Base-by-base conservation (phyloP, 2,329 filamentous ascomycete genomes). In the Fusarium xyrophilum region DNA sequence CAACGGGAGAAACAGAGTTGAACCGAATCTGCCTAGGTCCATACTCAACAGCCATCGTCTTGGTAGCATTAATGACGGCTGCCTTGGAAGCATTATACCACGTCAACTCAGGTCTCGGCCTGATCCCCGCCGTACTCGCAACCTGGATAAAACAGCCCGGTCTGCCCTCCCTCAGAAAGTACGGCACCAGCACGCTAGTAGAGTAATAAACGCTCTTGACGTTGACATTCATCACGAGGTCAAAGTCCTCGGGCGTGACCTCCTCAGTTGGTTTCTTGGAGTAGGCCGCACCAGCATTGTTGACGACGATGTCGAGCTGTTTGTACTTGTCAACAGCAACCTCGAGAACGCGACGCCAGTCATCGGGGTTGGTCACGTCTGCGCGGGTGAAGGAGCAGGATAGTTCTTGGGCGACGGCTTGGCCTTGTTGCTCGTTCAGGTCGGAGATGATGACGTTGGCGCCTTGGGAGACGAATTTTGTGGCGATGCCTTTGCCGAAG, bases 71-170 rank as follows among this genome's bases (percentile, higher is more conserved):
- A 68, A 86, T 85, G 15, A 90, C 85, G 1, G 89, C 89, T 1
- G 86, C 89, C 75, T 92, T 92, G 36, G 85, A 87, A 1, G 89
- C 87, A 73, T 91, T 91, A 73, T 91, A 91, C 89, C 89, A 91
- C 1, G 89, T 88, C 56, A 91, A 74, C 0, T 87, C 85, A 0
- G 87, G 86, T 21, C 89, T 80, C 0, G 89, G 89, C 28, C 90
- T 40, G 15, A 48, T 68, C 0, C 74, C 88, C 0, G 88, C 89
- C 1, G 89, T 90, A 4, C 86, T 89, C 2, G 89, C 88, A 51
- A 91, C 86, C 63, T 89, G 89, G 56, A 92, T 85, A 58, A 92
- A 89, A 28, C 80, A 84, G 0, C 87, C 89, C 0, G 86, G 84
- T 10, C 85, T 82, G 2, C 84, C 83, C 60, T 85, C 79, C 59